A percentile compares a stretch with the other conserved stretches of the same genome.
These are phyloP conservation scores for Lentinula edodes DNA, from an alignment of 768 basidiomycete species.

Conservation along the genomic window DNA sequence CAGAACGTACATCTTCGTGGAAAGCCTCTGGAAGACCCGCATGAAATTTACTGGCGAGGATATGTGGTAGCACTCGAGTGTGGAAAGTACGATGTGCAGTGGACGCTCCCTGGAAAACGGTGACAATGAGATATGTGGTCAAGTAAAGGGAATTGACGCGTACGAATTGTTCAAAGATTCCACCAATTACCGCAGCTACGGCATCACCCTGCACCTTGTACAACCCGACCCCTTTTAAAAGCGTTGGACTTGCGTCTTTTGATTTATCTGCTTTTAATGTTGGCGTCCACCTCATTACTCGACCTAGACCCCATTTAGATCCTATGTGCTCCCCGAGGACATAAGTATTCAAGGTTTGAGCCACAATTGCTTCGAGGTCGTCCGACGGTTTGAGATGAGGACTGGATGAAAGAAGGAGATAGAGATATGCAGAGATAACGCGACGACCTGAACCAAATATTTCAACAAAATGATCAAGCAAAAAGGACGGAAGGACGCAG, in stretches of 20 bases:
- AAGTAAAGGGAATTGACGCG: constrained; percentile 20
- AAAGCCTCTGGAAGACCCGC: constrained; percentile 43
- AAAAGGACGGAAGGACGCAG: constrained; percentile 15
- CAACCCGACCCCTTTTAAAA: constrained; percentile 55
- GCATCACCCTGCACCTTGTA: constrained; percentile 76
- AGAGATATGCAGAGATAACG: constrained; percentile 69
- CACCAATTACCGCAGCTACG: constrained; percentile 72
- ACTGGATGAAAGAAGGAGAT: constrained; percentile 62
- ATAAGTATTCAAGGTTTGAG: constrained; percentile 62
- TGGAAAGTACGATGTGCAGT: constrained; percentile 47
- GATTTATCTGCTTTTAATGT: constrained; percentile 37
- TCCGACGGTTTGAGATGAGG: constrained; percentile 39
- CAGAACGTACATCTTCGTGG: constrained; percentile 38
- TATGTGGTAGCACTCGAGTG: constrained; percentile 39
- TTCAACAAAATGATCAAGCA: background rate
- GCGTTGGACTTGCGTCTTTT: constrained; percentile 20
- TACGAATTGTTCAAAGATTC: constrained; percentile 77
- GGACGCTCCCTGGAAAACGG: constrained; percentile 35
- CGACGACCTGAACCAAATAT: constrained; percentile 54
- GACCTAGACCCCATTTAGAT: constrained; percentile 67
- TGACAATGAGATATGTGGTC: constrained; percentile 4
- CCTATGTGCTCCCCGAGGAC: constrained; percentile 71
- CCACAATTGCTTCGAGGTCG: constrained; percentile 53
- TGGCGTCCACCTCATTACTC: constrained; percentile 72
- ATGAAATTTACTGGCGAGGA: constrained; percentile 22